Conservation (phyloP, 805 yeast species). For the Kluyveromyces lactis region DNA sequence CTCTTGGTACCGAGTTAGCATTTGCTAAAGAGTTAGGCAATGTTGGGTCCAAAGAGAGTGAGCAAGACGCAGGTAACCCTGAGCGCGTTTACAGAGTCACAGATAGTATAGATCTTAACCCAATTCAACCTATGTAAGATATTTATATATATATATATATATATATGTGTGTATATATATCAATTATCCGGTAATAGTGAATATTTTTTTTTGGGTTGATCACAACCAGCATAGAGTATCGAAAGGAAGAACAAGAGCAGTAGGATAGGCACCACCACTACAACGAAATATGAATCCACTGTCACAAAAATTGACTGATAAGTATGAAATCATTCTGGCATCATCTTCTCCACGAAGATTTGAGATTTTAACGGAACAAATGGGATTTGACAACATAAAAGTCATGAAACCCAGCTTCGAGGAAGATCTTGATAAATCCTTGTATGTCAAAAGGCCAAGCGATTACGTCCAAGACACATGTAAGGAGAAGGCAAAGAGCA, state of each 20-base stretch:
- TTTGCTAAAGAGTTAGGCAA: constrained; percentile 22
- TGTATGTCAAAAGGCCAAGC: constrained; percentile 13
- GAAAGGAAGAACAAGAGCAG: too few species aligned
- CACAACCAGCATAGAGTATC: too few species aligned
- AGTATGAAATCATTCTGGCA: constrained; percentile 50
- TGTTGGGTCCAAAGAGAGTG: constrained; percentile 2
- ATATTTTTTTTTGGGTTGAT: too few species aligned
- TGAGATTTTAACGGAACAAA: constrained; percentile 51
- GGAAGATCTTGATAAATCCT: constrained; percentile 59
- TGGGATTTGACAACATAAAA: constrained; percentile 40
- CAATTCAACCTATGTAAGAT: constrained; percentile 23
- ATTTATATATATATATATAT: too few species aligned
- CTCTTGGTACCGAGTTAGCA: constrained; percentile 69
- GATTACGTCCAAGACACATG: constrained; percentile 69
- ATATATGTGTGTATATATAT: too few species aligned
- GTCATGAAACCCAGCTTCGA: constrained; percentile 61
- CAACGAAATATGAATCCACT: constrained; percentile 5
- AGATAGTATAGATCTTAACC: constrained; percentile 20
- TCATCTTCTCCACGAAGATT: constrained; percentile 77
- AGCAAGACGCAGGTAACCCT: constrained; percentile 9
- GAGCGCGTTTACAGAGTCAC: constrained; percentile 24
- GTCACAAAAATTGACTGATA: constrained; percentile 3
- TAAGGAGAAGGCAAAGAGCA: constrained; percentile 54
- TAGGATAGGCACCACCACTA: too few species aligned
- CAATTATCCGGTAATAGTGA: too few species aligned